phyloP scores from a whole-genome alignment of 139 green algal species.

The Micractinium sp. region DNA sequence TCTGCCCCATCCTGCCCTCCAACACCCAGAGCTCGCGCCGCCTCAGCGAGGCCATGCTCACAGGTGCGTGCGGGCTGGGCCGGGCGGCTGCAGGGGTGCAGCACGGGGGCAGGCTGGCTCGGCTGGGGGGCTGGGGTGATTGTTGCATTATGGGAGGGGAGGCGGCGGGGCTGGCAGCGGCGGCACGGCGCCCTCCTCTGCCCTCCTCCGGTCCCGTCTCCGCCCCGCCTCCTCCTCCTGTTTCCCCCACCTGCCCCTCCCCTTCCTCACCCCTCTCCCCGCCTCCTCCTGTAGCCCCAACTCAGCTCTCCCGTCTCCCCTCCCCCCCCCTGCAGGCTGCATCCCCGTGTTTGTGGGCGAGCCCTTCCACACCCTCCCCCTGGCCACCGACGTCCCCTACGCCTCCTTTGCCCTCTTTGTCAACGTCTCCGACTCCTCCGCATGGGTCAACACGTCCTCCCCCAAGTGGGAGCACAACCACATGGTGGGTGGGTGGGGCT shows the following conservation, averaged over 20 bases:
- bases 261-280: neutral
- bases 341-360: slow-evolving; percentile 51
- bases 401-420: slow-evolving; percentile 44
- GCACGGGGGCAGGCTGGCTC: neutral
- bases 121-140: too few species aligned
- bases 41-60: slow-evolving; percentile 43
- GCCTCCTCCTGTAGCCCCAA: neutral
- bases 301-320: too few species aligned
- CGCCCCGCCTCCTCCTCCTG: neutral
- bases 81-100: neutral
- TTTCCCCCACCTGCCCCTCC: neutral
- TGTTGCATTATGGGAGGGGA: neutral
- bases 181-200: too few species aligned
- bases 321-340: slow-evolving; percentile 17
- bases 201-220: neutral
- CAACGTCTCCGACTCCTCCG: slow-evolving; percentile 23
- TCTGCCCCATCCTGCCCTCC: slow-evolving; percentile 46
- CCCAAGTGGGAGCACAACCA: slow-evolving; percentile 45
- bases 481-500: slow-evolving; percentile 36
- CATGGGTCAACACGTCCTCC: slow-evolving; percentile 37
- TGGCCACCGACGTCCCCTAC: slow-evolving; percentile 44
- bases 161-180: neutral
- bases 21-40: slow-evolving; percentile 46
- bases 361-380: slow-evolving; percentile 50
- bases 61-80: neutral